Evolutionary conservation across 129 eudicot genomes (phyloP).

Genomic region (Dittrichia graveolens): DNA sequence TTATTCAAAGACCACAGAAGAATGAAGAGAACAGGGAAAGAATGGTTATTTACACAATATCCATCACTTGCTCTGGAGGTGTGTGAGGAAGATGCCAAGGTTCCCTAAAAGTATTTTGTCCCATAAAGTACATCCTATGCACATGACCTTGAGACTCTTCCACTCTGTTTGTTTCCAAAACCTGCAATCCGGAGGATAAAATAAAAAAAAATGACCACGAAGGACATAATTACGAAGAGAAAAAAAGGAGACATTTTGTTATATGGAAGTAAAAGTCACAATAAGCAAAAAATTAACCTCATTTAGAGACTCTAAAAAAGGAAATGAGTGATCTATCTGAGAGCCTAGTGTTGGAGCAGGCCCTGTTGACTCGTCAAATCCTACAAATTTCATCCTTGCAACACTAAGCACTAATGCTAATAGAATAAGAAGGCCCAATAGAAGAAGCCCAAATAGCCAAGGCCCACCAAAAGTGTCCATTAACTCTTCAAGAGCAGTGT

Average conservation of each 20-base stretch:
- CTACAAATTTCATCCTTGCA: slow-evolving; percentile 93
- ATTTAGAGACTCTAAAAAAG: slow-evolving; percentile 93
- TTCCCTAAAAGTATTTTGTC: slow-evolving; percentile 81
- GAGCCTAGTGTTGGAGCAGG: slow-evolving; percentile 89
- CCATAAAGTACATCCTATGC: slow-evolving; percentile 94
- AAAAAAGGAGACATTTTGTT: not conserved
- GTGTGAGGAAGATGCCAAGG: slow-evolving; percentile 98
- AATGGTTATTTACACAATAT: slow-evolving; percentile 65
- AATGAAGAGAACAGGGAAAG: slow-evolving; percentile 10
- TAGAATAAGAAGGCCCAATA: slow-evolving; percentile 77
- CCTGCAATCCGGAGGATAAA: slow-evolving; percentile 48
- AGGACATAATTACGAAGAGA: not conserved
- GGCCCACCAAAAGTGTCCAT: slow-evolving; percentile 99
- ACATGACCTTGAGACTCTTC: slow-evolving; percentile 97
- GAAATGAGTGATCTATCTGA: slow-evolving; percentile 96
- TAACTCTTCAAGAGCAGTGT: slow-evolving; percentile 93
- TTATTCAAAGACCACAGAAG: not conserved
- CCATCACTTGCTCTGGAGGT: slow-evolving; percentile 89
- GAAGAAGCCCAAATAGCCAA: slow-evolving; percentile 84
- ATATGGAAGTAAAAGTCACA: slow-evolving; percentile 4
- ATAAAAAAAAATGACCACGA: slow-evolving; percentile 4
- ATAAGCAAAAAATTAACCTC: slow-evolving; percentile 50
- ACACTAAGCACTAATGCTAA: slow-evolving; percentile 94
- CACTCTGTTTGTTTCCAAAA: slow-evolving; percentile 91
- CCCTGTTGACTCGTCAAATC: slow-evolving; percentile 82